A percentile compares a stretch with the other conserved stretches of the same genome.
These are phyloP conservation scores for Murraya paniculata DNA, from an alignment of 345 rosid genomes.

Conservation along the genomic window DNA sequence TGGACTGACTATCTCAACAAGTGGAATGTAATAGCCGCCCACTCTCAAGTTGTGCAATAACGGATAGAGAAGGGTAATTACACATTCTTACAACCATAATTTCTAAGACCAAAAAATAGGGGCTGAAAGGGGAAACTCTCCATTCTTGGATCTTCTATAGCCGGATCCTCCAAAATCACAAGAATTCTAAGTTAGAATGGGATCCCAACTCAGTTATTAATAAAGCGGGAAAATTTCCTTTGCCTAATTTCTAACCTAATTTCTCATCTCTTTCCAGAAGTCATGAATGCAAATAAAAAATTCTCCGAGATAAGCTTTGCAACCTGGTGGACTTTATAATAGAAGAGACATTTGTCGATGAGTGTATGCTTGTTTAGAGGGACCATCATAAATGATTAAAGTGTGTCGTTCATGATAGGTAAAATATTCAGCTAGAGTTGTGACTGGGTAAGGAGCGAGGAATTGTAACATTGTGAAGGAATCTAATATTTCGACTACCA, in stretches of 20 bases:
- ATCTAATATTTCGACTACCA: not conserved
- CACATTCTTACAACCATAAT: too few relatives aligned
- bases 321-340: not conserved
- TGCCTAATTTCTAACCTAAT: slow-evolving; percentile 9
- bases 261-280: slow-evolving; percentile 16
- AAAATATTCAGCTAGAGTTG: not conserved
- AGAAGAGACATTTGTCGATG: not conserved
- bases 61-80: too few relatives aligned
- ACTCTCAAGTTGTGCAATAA: too few relatives aligned
- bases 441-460: not conserved
- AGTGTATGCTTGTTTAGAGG: not conserved
- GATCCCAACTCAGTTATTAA: too few relatives aligned
- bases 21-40: not conserved
- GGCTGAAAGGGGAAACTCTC: too few relatives aligned
- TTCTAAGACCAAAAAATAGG: too few relatives aligned
- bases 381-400: not conserved
- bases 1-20: not conserved
- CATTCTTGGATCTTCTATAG: too few relatives aligned
- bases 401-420: not conserved
- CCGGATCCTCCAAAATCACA: too few relatives aligned
- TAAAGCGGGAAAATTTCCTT: slow-evolving; percentile 17
- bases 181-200: too few relatives aligned
- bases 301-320: not conserved
- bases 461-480: not conserved
- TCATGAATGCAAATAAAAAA: slow-evolving; percentile 5